Conservation (phyloP, 2,329 filamentous ascomycete species). For the Colletotrichum brevisporum region DNA sequence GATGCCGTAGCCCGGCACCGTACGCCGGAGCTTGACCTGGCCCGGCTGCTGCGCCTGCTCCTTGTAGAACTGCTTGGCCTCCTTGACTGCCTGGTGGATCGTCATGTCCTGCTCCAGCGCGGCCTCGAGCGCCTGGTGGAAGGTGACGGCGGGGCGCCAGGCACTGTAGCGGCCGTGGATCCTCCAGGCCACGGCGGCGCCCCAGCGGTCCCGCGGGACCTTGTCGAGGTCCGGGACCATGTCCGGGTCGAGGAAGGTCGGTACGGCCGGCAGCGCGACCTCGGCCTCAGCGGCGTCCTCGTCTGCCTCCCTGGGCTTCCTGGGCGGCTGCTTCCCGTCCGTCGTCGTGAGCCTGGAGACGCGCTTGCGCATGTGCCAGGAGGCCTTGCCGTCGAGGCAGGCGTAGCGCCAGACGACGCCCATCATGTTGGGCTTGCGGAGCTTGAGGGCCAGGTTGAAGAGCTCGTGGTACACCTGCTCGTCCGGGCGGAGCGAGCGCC, state of each 20-base stretch:
- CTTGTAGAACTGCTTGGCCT: slow-evolving; percentile 15
- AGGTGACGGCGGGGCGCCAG: slow-evolving; percentile 14
- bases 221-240: background rate
- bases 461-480: slow-evolving; percentile 54
- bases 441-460: slow-evolving; percentile 52
- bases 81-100: slow-evolving; percentile 19
- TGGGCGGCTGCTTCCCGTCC: no score
- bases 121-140: slow-evolving; percentile 28
- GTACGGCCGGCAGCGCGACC: background rate
- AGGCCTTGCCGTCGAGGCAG: slow-evolving; percentile 44
- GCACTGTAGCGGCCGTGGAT: background rate
- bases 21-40: background rate
- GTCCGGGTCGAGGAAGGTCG: slow-evolving; percentile 17
- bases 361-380: slow-evolving; percentile 47
- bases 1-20: background rate
- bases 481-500: slow-evolving; percentile 46
- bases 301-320: background rate
- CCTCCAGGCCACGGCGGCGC: background rate
- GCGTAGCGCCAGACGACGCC: slow-evolving; percentile 53
- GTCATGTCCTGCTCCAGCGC: slow-evolving; percentile 24
- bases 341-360: slow-evolving; percentile 25
- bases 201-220: background rate
- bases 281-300: background rate
- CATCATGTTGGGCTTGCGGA: slow-evolving; percentile 50
- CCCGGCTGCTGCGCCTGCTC: background rate